Evolutionary conservation across 208 protist species (phyloP).

Genomic region (Jaenimonas drosophilae): DNA sequence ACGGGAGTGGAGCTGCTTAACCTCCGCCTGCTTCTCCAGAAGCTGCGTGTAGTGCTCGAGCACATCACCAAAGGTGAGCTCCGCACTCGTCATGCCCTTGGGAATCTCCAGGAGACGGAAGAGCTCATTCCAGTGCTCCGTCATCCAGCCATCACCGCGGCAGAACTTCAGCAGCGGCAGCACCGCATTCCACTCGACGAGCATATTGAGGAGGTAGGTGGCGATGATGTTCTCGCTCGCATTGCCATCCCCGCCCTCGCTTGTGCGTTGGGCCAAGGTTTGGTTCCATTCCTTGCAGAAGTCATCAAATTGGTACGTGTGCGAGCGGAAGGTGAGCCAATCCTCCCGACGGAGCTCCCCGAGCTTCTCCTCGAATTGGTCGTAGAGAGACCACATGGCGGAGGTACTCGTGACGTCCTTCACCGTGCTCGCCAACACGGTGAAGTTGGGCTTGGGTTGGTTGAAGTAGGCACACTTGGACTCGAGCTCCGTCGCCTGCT

Average conservation of each 20-base stretch:
- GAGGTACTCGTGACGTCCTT: conserved; percentile 55
- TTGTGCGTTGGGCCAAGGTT: not conserved
- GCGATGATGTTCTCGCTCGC: conserved; percentile 29
- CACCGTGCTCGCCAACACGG: conserved; percentile 35
- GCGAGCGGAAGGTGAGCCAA: conserved; percentile 92
- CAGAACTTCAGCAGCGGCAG: conserved; percentile 86
- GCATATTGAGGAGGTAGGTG: conserved; percentile 53
- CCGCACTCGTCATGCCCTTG: conserved; percentile 62
- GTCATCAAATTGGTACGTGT: conserved; percentile 91
- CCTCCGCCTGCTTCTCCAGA: conserved; percentile 64
- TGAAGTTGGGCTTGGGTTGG: conserved; percentile 68
- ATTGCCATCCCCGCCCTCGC: not conserved
- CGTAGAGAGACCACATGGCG: conserved; percentile 79
- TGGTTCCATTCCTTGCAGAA: conserved; percentile 88
- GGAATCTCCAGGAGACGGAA: conserved; percentile 85
- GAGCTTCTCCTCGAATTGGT: conserved; percentile 70
- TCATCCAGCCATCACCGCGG: conserved; percentile 92
- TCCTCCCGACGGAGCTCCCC: conserved; percentile 75
- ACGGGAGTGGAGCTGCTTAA: conserved; percentile 90
- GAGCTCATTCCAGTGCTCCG: conserved; percentile 94
- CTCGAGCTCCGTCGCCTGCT: conserved; percentile 51
- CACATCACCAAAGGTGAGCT: conserved; percentile 87
- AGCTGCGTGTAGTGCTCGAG: conserved; percentile 66
- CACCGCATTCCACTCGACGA: conserved; percentile 58
- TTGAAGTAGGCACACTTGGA: conserved; percentile 91